Conservation (phyloP, 2,329 filamentous ascomycete genomes). For the Fusarium mundagurra region DNA sequence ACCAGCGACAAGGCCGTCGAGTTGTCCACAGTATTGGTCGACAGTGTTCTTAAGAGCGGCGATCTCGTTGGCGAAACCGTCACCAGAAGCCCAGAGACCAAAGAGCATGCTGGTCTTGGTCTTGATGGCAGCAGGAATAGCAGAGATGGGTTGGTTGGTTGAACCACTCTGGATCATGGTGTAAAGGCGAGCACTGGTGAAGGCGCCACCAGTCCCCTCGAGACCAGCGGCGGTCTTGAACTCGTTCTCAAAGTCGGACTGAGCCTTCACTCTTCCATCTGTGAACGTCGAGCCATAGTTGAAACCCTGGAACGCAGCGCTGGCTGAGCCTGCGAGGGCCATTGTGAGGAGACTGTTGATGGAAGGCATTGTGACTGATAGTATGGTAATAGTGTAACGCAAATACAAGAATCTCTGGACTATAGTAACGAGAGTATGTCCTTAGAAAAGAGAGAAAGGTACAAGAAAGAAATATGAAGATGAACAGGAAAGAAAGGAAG, state of each 20-base stretch:
- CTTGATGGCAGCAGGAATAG: constrained; percentile 84
- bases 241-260: constrained; percentile 74
- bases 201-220: constrained; percentile 68
- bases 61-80: constrained; percentile 78
- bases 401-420: background rate
- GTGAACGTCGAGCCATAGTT: constrained; percentile 75
- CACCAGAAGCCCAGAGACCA: constrained; percentile 83
- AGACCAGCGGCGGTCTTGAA: constrained; percentile 74
- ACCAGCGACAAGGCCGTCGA: constrained; percentile 76
- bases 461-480: background rate
- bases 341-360: constrained; percentile 47
- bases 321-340: constrained; percentile 48
- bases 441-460: background rate
- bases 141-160: constrained; percentile 71
- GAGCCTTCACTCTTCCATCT: constrained; percentile 66
- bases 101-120: constrained; percentile 83
- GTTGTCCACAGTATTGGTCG: constrained; percentile 70
- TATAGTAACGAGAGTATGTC: constrained; percentile 30
- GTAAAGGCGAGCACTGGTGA: constrained; percentile 78
- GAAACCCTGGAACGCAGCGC: constrained; percentile 69
- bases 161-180: constrained; percentile 78
- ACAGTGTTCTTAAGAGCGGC: constrained; percentile 76
- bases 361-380: constrained; percentile 45
- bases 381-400: background rate
- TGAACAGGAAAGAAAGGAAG: background rate